These are phyloP conservation scores for Avena insularis DNA, from an alignment of 176 grass and related monocot genomes.

Conservation along the genomic window DNA sequence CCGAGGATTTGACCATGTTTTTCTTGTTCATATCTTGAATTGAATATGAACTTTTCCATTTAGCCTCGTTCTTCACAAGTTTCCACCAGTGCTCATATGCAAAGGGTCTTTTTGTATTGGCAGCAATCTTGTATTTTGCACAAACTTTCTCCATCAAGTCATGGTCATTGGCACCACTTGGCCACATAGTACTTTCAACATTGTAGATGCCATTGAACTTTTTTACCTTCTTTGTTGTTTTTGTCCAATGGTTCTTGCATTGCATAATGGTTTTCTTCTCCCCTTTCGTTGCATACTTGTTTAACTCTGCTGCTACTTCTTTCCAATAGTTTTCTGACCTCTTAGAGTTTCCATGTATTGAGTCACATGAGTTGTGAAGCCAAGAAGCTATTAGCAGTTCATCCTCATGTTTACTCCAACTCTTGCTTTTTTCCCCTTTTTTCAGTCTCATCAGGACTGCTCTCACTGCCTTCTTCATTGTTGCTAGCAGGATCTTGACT, in stretches of 20 bases:
- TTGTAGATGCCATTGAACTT: background rate
- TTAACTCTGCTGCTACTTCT: background rate
- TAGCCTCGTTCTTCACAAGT: no score
- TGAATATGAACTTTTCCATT: no score
- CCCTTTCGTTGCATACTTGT: background rate
- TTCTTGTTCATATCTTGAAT: no score
- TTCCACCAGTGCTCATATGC: no score
- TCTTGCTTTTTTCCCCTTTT: background rate
- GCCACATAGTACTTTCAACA: background rate
- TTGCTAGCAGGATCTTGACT: no score
- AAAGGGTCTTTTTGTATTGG: no score
- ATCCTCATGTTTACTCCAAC: background rate
- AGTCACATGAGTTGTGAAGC: background rate
- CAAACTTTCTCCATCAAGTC: no score
- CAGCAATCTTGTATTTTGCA: no score
- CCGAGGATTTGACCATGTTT: no score
- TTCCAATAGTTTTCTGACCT: background rate
- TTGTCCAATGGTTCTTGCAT: conserved; percentile 10
- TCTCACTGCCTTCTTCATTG: no score
- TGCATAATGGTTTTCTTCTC: background rate
- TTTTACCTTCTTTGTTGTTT: background rate
- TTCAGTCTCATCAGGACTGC: no score
- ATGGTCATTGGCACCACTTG: background rate
- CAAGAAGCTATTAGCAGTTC: background rate
- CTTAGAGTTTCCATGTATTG: background rate